A percentile compares a stretch with the other conserved stretches of the same genome.
Conservation (phyloP, 805 yeast genomes). For the Babjeviella inositovora region DNA sequence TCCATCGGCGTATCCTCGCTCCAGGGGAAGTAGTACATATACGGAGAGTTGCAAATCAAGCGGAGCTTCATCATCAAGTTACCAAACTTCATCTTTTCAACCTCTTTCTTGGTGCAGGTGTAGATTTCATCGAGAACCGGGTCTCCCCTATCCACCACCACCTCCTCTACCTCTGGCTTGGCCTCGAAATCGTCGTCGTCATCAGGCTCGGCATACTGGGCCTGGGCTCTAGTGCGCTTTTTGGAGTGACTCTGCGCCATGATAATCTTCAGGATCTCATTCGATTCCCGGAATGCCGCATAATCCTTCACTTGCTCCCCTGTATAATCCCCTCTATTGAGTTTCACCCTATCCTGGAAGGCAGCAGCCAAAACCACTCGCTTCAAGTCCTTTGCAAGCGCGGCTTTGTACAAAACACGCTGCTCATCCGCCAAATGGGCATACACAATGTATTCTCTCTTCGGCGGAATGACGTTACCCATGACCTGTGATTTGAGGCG, state of each 20-base stretch:
- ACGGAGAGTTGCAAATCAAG: constrained; percentile 75
- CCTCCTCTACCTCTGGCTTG: no score
- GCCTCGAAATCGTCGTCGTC: no score
- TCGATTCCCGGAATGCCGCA: no score
- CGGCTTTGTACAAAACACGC: constrained; percentile 38
- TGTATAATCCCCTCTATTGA: no score
- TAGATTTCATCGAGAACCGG: no score
- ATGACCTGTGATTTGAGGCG: constrained; percentile 67
- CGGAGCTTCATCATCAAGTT: constrained; percentile 76
- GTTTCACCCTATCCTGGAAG: constrained; percentile 31
- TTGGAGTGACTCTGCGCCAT: no score
- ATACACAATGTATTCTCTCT: constrained; percentile 76
- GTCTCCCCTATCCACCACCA: no score
- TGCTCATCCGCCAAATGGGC: constrained; percentile 53
- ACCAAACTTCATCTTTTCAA: constrained; percentile 36
- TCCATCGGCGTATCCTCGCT: constrained; percentile 23
- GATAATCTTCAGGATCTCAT: no score
- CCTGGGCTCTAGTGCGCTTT: no score
- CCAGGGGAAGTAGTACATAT: constrained; percentile 71
- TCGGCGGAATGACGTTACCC: constrained; percentile 56
- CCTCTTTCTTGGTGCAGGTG: constrained; percentile 19
- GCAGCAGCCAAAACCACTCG: constrained; percentile 25
- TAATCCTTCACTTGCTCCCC: no score
- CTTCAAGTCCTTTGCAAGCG: constrained; percentile 26
- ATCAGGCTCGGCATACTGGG: no score